Evolutionary conservation across 2,329 filamentous ascomycete species (phyloP).

Genomic region (Aspergillus brunneoviolaceus): DNA sequence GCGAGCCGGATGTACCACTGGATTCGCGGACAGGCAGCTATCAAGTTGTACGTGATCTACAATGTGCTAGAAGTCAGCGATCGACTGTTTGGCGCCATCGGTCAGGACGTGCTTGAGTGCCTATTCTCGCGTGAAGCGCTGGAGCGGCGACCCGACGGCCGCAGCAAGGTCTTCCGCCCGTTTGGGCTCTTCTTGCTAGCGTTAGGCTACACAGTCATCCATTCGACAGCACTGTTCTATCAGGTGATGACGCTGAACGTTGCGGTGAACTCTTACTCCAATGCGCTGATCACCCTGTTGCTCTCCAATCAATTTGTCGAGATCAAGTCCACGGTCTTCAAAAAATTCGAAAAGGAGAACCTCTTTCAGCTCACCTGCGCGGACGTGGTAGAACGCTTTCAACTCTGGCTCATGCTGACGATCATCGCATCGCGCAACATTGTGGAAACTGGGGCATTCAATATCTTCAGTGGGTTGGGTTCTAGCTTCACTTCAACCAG

Average conservation of each 20-base stretch:
- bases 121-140: conserved; percentile 91
- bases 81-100: conserved; percentile 82
- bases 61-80: conserved; percentile 92
- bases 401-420: conserved; percentile 94
- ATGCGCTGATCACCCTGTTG: conserved; percentile 85
- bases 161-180: conserved; percentile 85
- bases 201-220: conserved; percentile 81
- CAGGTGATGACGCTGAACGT: conserved; percentile 98
- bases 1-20: conserved; percentile 98
- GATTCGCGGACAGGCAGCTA: conserved; percentile 91
- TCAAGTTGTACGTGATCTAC: conserved; percentile 98
- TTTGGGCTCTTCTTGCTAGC: conserved; percentile 89
- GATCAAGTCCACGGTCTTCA: conserved; percentile 98
- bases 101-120: conserved; percentile 94
- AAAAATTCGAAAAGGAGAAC: conserved; percentile 97
- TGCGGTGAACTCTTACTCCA: conserved; percentile 97
- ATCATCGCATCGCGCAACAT: conserved; percentile 97
- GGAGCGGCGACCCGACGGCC: conserved; percentile 80
- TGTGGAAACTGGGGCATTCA: conserved; percentile 88
- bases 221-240: conserved; percentile 88
- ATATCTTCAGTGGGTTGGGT: conserved; percentile 45
- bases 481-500: conserved; percentile 35
- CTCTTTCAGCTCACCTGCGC: conserved; percentile 95
- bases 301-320: conserved; percentile 98
- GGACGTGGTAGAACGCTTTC: conserved; percentile 94